Evolutionary conservation across 1,139 yeast genomes (phyloP).

Genomic region (Protomyces arabidopsidicola): DNA sequence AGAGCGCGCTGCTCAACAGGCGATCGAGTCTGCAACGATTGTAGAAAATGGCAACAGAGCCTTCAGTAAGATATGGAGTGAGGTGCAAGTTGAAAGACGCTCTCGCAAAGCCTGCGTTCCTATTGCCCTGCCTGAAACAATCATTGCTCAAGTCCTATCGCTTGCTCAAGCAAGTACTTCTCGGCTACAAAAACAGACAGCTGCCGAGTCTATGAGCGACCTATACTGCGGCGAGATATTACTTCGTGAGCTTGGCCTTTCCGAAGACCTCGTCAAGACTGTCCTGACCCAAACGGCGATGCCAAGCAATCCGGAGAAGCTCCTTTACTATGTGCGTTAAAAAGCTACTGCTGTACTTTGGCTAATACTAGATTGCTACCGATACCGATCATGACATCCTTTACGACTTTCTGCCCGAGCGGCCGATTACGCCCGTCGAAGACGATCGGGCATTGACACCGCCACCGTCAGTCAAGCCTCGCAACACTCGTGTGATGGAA

Average conservation of each 20-base stretch:
- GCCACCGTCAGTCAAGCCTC: not conserved
- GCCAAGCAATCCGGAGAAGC: slow-evolving; percentile 5
- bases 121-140: slow-evolving; percentile 4
- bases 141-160: not conserved
- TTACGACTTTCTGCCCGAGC: not conserved
- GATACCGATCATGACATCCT: not conserved
- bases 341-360: not conserved
- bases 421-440: not conserved
- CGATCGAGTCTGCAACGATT: not conserved
- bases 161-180: not conserved
- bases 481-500: slow-evolving; percentile 6
- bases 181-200: not conserved
- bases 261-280: slow-evolving; percentile 1
- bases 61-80: not conserved
- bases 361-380: not conserved
- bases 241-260: slow-evolving; percentile 8
- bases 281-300: not conserved
- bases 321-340: not conserved
- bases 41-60: slow-evolving; percentile 13
- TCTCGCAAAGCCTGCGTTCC: slow-evolving; percentile 8
- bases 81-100: slow-evolving; percentile 17
- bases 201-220: not conserved
- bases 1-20: not conserved
- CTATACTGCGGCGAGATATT: slow-evolving; percentile 7
- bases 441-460: not conserved